Conservation (phyloP, 495 filamentous ascomycete genomes). For the Annulohypoxylon moriforme region DNA sequence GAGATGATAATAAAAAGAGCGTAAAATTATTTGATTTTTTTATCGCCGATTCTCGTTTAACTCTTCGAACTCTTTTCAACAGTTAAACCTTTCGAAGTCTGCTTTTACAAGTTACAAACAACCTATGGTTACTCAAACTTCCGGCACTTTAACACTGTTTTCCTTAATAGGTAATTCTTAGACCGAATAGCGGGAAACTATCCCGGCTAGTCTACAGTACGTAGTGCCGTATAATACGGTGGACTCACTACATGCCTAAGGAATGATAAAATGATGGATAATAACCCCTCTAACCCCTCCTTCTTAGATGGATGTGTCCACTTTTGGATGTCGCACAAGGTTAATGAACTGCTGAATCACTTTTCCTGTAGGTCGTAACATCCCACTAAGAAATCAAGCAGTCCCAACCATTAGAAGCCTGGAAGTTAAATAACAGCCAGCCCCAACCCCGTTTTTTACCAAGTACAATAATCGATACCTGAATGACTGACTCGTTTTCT, state of each 20-base stretch:
- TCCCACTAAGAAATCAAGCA: background rate
- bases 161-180: constrained; percentile 20
- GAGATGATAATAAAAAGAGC: background rate
- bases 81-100: background rate
- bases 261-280: background rate
- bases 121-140: background rate
- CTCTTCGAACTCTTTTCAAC: background rate
- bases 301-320: background rate
- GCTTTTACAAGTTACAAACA: background rate
- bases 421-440: background rate
- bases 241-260: background rate
- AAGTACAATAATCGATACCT: constrained; percentile 1
- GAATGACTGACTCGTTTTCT: constrained; percentile 28
- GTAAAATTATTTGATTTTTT: background rate
- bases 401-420: background rate
- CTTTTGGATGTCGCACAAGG: background rate
- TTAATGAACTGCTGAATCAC: background rate
- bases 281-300: background rate
- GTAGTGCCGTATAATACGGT: constrained; percentile 15
- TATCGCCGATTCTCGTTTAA: background rate
- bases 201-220: background rate
- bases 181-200: constrained; percentile 25
- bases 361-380: background rate
- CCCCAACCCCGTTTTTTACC: background rate
- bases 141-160: background rate